Evolutionary conservation across 1,284 basidiomycete genomes (phyloP).

Genomic region (Fomitopsis betulina): DNA sequence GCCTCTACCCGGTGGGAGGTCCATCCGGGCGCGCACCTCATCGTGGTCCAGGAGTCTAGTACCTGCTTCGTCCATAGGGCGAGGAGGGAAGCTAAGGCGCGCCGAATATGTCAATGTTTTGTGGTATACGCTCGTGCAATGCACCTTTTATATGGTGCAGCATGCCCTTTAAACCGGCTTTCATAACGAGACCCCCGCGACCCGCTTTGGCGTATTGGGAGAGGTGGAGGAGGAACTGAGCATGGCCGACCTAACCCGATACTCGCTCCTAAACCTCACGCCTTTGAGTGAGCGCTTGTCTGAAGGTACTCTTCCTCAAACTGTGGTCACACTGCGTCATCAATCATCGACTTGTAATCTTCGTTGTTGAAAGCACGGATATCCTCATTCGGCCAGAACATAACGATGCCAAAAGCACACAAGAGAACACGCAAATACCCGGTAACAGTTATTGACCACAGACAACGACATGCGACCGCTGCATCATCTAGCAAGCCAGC

Average conservation of each 20-base stretch:
- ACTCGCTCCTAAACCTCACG: background rate
- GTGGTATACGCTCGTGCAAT: background rate
- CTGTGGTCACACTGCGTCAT: too few relatives aligned
- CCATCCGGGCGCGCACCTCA: conserved; percentile 1
- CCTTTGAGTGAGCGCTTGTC: background rate
- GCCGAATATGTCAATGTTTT: background rate
- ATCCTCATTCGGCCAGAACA: too few relatives aligned
- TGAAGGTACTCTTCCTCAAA: too few relatives aligned
- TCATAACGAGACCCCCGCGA: too few relatives aligned
- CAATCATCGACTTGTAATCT: background rate
- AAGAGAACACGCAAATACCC: conserved; percentile 26
- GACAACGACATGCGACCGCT: background rate
- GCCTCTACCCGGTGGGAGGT: background rate
- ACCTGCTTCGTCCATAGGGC: background rate
- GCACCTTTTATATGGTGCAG: background rate
- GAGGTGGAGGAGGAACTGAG: too few relatives aligned
- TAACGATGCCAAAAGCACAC: conserved; percentile 22
- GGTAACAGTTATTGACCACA: conserved; percentile 16
- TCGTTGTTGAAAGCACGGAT: too few relatives aligned
- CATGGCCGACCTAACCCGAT: background rate
- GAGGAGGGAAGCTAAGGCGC: background rate
- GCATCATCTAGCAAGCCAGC: conserved; percentile 40
- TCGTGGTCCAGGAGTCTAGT: conserved; percentile 1
- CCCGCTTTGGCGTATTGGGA: too few relatives aligned
- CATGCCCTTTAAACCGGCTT: too few relatives aligned